Evolutionary conservation across 257 asterid species (phyloP).

Genomic region (Forsythia viridissima): DNA sequence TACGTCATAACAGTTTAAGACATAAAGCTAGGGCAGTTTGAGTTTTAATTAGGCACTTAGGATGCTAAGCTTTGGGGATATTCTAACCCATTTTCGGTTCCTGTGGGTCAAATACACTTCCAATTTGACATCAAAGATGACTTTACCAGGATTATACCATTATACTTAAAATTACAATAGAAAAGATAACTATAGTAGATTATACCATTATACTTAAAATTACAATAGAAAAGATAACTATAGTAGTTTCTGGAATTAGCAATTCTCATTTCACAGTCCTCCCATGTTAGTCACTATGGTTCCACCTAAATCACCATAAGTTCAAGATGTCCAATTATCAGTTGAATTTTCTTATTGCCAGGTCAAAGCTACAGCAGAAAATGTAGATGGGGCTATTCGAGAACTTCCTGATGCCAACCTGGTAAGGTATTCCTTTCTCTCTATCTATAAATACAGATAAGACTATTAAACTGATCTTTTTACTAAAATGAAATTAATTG

Average conservation of each 20-base stretch:
- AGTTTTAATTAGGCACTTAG: neutral
- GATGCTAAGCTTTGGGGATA: neutral
- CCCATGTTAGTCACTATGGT: neutral
- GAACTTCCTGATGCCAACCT: slow-evolving; percentile 99
- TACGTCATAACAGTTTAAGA: neutral
- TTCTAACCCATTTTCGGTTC: neutral
- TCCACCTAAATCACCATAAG: slow-evolving; percentile 6
- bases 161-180: too few relatives aligned
- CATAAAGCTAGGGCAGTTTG: neutral
- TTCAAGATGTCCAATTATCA: slow-evolving; percentile 4
- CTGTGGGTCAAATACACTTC: neutral
- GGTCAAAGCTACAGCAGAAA: slow-evolving; percentile 99
- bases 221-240: neutral
- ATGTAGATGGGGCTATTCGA: slow-evolving; percentile 93
- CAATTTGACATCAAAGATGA: neutral
- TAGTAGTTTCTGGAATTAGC: neutral
- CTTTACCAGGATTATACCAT: neutral
- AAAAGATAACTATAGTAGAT: neutral
- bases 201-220: neutral
- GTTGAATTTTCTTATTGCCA: slow-evolving; percentile 29
- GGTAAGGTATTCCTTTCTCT: slow-evolving; percentile 90
- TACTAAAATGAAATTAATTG: slow-evolving; percentile 14
- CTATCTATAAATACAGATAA: slow-evolving; percentile 27
- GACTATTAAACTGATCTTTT: neutral
- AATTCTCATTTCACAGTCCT: neutral